A percentile compares a stretch with the other conserved stretches of the same genome.
These are phyloP conservation scores for Tylopilus intermedius DNA, from an alignment of 768 basidiomycete genomes.

Conservation along the genomic window DNA sequence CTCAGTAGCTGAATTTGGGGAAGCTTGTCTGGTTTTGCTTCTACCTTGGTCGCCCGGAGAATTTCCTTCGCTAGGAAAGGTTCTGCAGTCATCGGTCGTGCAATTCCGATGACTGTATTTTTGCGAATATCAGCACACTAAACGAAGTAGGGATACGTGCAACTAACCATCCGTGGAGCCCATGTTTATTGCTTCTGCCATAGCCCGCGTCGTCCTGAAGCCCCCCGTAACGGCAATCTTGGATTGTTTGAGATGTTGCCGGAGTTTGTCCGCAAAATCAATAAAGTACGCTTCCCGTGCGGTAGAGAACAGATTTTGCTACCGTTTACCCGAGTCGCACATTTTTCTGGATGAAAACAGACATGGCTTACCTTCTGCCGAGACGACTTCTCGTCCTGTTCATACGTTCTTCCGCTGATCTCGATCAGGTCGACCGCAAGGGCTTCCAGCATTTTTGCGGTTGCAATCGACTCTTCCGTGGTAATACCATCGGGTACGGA, in stretches of 20 bases:
- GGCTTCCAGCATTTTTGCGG: conserved; percentile 31
- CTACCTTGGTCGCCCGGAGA: conserved; percentile 20
- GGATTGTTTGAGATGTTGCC: conserved; percentile 22
- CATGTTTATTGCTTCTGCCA: conserved; percentile 24
- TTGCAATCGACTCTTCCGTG: conserved; percentile 29
- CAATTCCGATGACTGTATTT: conserved; percentile 26
- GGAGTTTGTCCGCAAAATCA: conserved; percentile 26
- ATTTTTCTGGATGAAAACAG: neutral
- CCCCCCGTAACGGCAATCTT: conserved; percentile 30
- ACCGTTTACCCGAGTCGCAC: neutral
- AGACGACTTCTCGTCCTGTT: conserved; percentile 10
- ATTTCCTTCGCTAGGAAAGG: conserved; percentile 28
- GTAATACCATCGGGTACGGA: conserved; percentile 26
- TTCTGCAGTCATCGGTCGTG: conserved; percentile 28
- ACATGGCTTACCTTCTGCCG: conserved; percentile 11
- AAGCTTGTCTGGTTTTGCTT: conserved; percentile 24
- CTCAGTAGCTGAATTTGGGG: conserved; percentile 37
- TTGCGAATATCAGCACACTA: neutral
- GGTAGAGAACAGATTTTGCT: conserved; percentile 11
- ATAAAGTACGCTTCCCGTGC: conserved; percentile 30
- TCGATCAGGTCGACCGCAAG: conserved; percentile 38
- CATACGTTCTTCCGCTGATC: conserved; percentile 37
- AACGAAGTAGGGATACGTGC: neutral
- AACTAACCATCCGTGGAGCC: conserved; percentile 27
- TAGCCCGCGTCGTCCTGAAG: conserved; percentile 26